Evolutionary conservation across 257 asterid genomes (phyloP).

Genomic region (Vinca minor): DNA sequence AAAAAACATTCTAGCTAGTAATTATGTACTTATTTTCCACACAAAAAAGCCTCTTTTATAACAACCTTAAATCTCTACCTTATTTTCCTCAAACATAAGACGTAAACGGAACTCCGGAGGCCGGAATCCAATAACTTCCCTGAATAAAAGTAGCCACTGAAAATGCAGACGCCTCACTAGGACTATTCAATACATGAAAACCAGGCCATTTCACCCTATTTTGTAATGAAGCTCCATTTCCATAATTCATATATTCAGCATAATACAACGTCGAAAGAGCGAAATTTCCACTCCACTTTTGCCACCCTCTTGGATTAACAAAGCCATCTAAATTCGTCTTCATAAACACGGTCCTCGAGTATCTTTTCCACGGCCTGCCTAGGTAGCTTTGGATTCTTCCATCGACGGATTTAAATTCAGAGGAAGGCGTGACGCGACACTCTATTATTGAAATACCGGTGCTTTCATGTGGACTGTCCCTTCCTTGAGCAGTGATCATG

Average conservation of each 20-base stretch:
- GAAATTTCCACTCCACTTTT: constrained; percentile 46
- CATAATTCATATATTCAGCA: constrained; percentile 55
- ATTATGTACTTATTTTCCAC: background rate
- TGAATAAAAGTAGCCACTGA: constrained; percentile 40
- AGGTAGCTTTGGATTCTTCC: constrained; percentile 36
- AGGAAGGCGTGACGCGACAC: constrained; percentile 37
- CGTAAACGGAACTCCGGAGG: constrained; percentile 57
- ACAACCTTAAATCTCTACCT: no score
- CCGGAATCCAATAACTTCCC: constrained; percentile 61
- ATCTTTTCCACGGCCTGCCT: constrained; percentile 65
- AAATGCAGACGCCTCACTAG: constrained; percentile 30
- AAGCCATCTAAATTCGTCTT: constrained; percentile 51
- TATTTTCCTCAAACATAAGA: constrained; percentile 20
- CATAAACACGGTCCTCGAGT: constrained; percentile 44
- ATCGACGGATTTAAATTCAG: constrained; percentile 23
- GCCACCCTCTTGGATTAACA: constrained; percentile 50
- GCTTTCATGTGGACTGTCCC: constrained; percentile 38
- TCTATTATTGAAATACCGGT: constrained; percentile 51
- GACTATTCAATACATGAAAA: constrained; percentile 37
- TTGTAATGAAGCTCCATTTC: constrained; percentile 43
- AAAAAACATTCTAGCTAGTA: background rate
- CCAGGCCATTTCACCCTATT: constrained; percentile 61
- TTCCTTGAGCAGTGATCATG: constrained; percentile 60
- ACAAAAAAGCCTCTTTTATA: no score
- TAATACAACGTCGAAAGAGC: constrained; percentile 56